Percentiles rank a stretch among this genome's conserved stretches.
phyloP scores from a whole-genome alignment of 163 green algal genomes.

The Chlamydomonas reinhardtii region DNA sequence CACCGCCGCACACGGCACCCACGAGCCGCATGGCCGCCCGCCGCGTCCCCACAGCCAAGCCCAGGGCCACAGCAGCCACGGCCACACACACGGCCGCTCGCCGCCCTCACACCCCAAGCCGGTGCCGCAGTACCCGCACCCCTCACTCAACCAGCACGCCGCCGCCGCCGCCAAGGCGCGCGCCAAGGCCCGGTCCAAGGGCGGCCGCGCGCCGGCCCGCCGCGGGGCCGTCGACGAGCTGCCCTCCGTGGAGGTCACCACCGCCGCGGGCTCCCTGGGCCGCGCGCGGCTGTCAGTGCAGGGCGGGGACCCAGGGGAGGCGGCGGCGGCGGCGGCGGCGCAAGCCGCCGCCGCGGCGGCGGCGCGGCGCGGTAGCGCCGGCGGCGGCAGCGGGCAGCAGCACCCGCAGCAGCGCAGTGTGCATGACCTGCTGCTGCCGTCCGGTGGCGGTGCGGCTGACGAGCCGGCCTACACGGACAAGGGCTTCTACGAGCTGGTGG shows the following conservation, averaged over 20 bases:
- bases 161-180: not conserved
- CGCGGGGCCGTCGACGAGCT: not conserved
- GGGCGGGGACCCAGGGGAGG: not conserved
- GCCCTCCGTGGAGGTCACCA: constrained; percentile 33
- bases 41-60: no score
- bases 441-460: not conserved
- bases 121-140: no score
- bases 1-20: not conserved
- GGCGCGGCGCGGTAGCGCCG: not conserved
- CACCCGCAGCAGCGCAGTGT: no score
- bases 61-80: no score
- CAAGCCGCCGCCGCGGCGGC: not conserved
- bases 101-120: no score
- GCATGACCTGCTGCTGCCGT: not conserved
- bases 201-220: no score
- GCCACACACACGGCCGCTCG: no score
- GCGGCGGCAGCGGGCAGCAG: not conserved
- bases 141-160: no score
- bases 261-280: constrained; percentile 6
- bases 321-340: not conserved
- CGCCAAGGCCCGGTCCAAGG: not conserved
- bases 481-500: constrained; percentile 34
- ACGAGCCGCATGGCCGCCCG: no score
- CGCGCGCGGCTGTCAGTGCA: not conserved
- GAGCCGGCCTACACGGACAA: not conserved